phyloP scores from a whole-genome alignment of 148 eudicot species.

The Rhododendron henanense region DNA sequence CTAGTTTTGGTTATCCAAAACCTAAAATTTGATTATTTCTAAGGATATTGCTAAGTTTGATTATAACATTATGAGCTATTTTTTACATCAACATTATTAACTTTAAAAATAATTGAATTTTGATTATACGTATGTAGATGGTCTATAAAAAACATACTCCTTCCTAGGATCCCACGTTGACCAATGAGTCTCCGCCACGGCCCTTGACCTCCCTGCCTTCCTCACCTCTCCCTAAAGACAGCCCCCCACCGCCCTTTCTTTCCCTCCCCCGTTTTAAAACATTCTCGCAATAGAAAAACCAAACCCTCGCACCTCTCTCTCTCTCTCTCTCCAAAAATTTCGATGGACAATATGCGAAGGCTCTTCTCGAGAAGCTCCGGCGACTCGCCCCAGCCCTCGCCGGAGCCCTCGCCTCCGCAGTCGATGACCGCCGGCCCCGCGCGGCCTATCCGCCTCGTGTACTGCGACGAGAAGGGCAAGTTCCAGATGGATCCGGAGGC shows the following conservation, averaged over 20 bases:
- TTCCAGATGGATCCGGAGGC: conserved; percentile 93
- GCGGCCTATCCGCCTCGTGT: conserved; percentile 79
- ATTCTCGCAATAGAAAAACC: neutral
- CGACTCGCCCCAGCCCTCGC: conserved; percentile 36
- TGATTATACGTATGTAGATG: too few species aligned
- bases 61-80: too few species aligned
- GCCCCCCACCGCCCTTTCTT: neutral
- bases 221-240: neutral
- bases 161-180: too few species aligned
- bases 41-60: too few species aligned
- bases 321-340: neutral
- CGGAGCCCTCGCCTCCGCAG: conserved; percentile 24
- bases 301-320: neutral
- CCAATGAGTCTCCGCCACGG: too few species aligned
- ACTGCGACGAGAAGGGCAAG: conserved; percentile 83
- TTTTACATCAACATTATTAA: too few species aligned
- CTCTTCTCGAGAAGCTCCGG: conserved; percentile 28
- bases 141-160: too few species aligned
- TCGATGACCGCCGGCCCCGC: conserved; percentile 49
- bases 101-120: too few species aligned
- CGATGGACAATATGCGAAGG: conserved; percentile 13
- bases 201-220: neutral
- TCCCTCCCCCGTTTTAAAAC: neutral
- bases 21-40: too few species aligned
- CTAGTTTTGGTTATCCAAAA: too few species aligned